A percentile compares a stretch with the other conserved stretches of the same genome.
phyloP scores from a whole-genome alignment of 139 green algal genomes.

The Ettlia oleoabundans region DNA sequence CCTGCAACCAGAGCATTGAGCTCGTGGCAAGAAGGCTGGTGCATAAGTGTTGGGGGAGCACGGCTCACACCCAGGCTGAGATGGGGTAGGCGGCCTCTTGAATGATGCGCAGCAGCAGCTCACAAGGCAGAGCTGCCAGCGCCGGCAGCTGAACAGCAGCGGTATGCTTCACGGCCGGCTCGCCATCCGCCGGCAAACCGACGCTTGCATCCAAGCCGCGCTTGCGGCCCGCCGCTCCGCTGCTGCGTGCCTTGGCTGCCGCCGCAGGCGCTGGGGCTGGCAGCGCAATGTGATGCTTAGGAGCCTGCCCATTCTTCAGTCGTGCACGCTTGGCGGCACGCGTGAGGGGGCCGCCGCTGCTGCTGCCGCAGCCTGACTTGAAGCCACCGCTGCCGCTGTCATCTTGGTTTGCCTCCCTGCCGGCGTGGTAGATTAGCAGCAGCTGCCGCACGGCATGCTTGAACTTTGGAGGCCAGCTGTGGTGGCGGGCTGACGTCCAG shows the following conservation, averaged over 20 bases:
- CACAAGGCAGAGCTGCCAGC: neutral
- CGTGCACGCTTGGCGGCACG: conserved; percentile 7
- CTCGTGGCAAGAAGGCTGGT: neutral
- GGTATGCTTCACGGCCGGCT: too few species aligned
- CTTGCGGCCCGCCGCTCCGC: too few species aligned
- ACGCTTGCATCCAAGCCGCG: too few species aligned
- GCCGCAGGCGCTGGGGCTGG: neutral
- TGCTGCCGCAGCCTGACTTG: conserved; percentile 1
- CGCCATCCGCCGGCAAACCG: too few species aligned
- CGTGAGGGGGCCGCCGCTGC: neutral
- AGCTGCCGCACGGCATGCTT: neutral
- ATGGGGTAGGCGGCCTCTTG: neutral
- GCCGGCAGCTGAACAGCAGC: neutral
- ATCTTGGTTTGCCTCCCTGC: neutral
- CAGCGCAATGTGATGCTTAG: neutral
- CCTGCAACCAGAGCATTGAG: too few species aligned
- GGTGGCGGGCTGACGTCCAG: neutral
- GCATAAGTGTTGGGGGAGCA: neutral
- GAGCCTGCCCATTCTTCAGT: neutral
- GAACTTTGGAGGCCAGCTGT: neutral
- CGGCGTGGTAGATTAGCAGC: conserved; percentile 9
- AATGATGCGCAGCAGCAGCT: conserved; percentile 27
- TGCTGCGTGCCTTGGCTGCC: neutral
- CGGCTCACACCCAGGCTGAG: conserved; percentile 9
- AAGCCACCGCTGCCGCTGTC: too few species aligned